Percentiles rank a stretch among this genome's conserved stretches.
Evolutionary conservation across 148 eudicot species (phyloP).

Genomic region (Agrostemma githago): DNA sequence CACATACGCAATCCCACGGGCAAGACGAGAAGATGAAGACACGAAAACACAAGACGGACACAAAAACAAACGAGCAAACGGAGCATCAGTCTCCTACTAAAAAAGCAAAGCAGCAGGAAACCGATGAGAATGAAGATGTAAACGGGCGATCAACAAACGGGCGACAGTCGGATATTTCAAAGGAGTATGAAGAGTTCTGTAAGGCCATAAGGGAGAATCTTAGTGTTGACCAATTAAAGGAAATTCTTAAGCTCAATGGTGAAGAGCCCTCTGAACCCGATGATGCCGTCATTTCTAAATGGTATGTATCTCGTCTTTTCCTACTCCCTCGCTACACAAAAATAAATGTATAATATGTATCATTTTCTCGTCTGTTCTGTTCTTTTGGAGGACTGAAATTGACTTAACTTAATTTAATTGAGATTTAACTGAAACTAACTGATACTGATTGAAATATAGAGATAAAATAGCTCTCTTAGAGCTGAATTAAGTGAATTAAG

Average conservation of each 20-base stretch:
- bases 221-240: constrained; percentile 29
- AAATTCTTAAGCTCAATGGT: constrained; percentile 30
- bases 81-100: constrained; percentile 37
- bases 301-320: constrained; percentile 14
- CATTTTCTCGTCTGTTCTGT: too few relatives aligned
- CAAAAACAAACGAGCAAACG: constrained; percentile 32
- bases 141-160: constrained; percentile 19
- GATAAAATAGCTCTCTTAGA: too few relatives aligned
- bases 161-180: constrained; percentile 19
- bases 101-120: constrained; percentile 50
- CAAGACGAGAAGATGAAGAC: constrained; percentile 42
- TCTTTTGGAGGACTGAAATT: too few relatives aligned
- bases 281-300: constrained; percentile 27
- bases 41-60: constrained; percentile 38
- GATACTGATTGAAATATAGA: too few relatives aligned
- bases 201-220: constrained; percentile 30
- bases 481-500: too few relatives aligned
- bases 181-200: constrained; percentile 32
- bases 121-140: constrained; percentile 11
- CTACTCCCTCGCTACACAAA: too few relatives aligned
- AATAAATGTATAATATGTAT: too few relatives aligned
- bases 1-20: constrained; percentile 24
- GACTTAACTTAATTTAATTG: too few relatives aligned
- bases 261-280: constrained; percentile 29
- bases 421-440: too few relatives aligned